Evolutionary conservation across 192 early-diverging fungal species (phyloP).

Genomic region (Rhizophagus prolifer): DNA sequence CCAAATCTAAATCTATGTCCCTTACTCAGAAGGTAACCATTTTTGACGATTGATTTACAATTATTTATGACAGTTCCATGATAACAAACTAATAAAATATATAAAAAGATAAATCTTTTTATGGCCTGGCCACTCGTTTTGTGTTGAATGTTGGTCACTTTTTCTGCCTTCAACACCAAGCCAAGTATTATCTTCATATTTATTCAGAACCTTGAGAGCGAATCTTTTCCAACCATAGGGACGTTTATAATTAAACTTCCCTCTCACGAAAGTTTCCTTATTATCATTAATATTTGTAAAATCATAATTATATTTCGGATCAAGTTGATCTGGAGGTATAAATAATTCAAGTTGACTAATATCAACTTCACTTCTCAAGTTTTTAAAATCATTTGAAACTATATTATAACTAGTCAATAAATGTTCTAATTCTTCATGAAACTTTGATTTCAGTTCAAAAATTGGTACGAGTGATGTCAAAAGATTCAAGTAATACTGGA

Average conservation of each 20-base stretch:
- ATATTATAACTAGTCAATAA: too few species aligned
- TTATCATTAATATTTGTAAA: neutral
- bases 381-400: too few species aligned
- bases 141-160: too few species aligned
- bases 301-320: too few species aligned
- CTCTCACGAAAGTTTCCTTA: neutral
- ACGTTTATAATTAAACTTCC: neutral
- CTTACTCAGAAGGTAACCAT: neutral
- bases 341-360: too few species aligned
- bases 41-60: neutral
- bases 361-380: too few species aligned
- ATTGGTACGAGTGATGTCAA: too few species aligned
- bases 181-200: neutral
- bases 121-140: neutral
- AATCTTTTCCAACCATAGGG: constrained; percentile 7
- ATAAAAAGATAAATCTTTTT: too few species aligned
- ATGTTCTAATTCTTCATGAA: too few species aligned
- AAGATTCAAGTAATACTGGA: too few species aligned
- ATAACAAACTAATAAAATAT: neutral
- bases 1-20: neutral
- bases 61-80: neutral
- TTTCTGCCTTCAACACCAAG: neutral
- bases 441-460: too few species aligned
- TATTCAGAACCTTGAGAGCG: neutral
- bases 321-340: too few species aligned